These are phyloP conservation scores for Beta macrorhiza DNA, from an alignment of 179 eudicot species.

Conservation along the genomic window DNA sequence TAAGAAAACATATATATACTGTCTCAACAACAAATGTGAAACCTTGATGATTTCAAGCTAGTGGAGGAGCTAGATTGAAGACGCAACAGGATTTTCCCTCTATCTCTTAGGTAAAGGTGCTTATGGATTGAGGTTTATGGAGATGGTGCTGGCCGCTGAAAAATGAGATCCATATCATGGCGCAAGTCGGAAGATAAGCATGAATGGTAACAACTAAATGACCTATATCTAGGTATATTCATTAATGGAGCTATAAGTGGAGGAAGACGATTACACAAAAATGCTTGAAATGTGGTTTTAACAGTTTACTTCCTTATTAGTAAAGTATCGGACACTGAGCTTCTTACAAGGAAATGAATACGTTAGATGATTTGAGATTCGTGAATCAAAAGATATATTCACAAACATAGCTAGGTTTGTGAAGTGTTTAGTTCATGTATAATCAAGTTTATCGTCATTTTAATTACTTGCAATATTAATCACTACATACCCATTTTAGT, in stretches of 20 bases:
- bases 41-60: constrained; percentile 39
- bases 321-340: not conserved
- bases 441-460: not conserved
- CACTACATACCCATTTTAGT: too few relatives aligned
- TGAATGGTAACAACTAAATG: constrained; percentile 13
- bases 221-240: not conserved
- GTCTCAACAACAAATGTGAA: constrained; percentile 8
- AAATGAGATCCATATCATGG: constrained; percentile 26
- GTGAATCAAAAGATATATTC: not conserved
- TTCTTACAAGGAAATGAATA: not conserved
- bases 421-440: not conserved
- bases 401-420: not conserved
- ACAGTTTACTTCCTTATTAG: not conserved
- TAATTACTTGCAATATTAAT: too few relatives aligned
- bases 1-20: not conserved
- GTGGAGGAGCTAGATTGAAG: constrained; percentile 38
- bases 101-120: constrained; percentile 27
- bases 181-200: constrained; percentile 28
- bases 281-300: not conserved
- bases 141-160: constrained; percentile 30
- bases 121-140: constrained; percentile 32
- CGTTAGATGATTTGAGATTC: not conserved
- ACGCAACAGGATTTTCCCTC: constrained; percentile 31
- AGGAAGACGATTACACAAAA: constrained; percentile 18
- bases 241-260: constrained; percentile 10